phyloP scores from a whole-genome alignment of 2,329 filamentous ascomycete species.

The Juglanconis juglandina region DNA sequence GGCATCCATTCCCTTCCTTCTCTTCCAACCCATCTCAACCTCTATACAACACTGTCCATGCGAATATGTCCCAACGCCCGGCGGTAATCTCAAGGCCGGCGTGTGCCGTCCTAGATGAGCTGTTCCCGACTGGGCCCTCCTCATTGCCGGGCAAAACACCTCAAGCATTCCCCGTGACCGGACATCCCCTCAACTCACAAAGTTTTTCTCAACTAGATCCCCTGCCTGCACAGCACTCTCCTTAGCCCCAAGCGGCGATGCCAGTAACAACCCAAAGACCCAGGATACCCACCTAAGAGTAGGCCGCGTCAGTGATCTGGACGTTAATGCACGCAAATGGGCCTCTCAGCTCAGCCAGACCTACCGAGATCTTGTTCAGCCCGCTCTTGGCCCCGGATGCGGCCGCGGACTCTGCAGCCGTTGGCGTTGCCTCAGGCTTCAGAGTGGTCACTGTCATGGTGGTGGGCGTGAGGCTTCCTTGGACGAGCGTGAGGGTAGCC shows the following conservation, averaged over 20 bases:
- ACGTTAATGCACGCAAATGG: background rate
- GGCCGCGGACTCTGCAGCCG: background rate
- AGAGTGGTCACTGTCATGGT: background rate
- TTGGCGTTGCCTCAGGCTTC: background rate
- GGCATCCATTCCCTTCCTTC: background rate
- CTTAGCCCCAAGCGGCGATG: background rate
- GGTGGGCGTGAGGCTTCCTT: background rate
- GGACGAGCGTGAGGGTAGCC: background rate
- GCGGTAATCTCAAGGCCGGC: background rate
- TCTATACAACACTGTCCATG: background rate
- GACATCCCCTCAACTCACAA: no score
- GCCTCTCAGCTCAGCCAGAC: background rate
- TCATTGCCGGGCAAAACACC: no score
- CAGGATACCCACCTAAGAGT: slow-evolving; percentile 3
- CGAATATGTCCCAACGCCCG: background rate
- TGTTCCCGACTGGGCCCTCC: background rate
- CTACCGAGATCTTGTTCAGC: slow-evolving; percentile 7
- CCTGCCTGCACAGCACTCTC: background rate
- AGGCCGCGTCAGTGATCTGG: background rate
- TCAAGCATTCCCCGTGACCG: no score
- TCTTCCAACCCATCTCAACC: background rate
- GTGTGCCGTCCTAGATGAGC: background rate
- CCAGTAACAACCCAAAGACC: slow-evolving; percentile 5
- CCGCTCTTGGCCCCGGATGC: background rate
- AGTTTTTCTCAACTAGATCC: no score